A percentile compares a stretch with the other conserved stretches of the same genome.
These are phyloP conservation scores for Cocos nucifera DNA, from an alignment of 176 grass and related monocot species.

Conservation along the genomic window DNA sequence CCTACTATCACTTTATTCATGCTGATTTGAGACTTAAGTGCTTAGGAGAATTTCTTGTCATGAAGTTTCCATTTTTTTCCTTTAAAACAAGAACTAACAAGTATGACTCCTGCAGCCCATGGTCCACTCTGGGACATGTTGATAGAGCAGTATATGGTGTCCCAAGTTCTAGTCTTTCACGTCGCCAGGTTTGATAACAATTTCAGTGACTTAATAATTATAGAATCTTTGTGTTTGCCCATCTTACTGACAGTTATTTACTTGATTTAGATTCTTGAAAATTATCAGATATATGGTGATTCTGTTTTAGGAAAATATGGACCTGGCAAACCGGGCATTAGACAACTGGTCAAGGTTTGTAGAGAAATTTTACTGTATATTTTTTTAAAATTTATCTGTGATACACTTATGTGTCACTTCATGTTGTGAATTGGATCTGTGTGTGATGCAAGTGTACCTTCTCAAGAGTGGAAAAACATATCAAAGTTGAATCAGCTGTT, in stretches of 20 bases:
- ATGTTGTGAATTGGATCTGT: too few species aligned
- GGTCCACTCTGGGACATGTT: constrained; percentile 70
- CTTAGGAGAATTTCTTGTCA: too few species aligned
- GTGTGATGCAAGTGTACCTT: too few species aligned
- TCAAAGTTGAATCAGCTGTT: too few species aligned
- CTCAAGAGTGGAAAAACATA: too few species aligned
- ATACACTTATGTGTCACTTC: too few species aligned
- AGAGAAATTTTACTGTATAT: neutral
- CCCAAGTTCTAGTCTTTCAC: constrained; percentile 41
- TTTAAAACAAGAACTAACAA: neutral
- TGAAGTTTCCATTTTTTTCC: too few species aligned
- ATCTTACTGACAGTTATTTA: constrained; percentile 23
- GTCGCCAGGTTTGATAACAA: constrained; percentile 54
- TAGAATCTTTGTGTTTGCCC: neutral
- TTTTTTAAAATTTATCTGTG: neutral
- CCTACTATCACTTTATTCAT: too few species aligned
- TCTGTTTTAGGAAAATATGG: constrained; percentile 74
- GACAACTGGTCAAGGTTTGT: constrained; percentile 87
- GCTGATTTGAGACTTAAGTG: too few species aligned
- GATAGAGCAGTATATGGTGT: constrained; percentile 59
- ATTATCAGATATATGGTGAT: constrained; percentile 83
- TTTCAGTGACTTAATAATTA: constrained; percentile 6
- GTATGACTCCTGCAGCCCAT: constrained; percentile 46
- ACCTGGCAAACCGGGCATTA: constrained; percentile 54
- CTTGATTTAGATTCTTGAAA: constrained; percentile 58